Conservation (phyloP, 23 red algal species). For the Cyanidioschyzon merolae region DNA sequence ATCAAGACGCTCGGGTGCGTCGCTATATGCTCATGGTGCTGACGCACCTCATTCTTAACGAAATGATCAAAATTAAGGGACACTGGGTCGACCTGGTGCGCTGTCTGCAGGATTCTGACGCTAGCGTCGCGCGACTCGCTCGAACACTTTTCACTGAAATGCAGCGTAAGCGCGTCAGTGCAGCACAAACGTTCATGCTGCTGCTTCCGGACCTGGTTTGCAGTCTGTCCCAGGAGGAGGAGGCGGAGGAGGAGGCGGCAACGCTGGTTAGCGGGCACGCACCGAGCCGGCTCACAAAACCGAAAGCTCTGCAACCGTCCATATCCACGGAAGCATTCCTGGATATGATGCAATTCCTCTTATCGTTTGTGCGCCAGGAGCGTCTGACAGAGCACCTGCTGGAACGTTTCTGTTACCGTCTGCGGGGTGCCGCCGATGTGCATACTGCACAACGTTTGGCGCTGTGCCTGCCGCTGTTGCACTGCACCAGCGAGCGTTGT, state of each 20-base stretch:
- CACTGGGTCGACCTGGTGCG: slow-evolving; percentile 62
- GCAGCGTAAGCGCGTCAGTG: slow-evolving; percentile 32
- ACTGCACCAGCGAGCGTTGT: slow-evolving; percentile 10
- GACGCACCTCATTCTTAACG: slow-evolving; percentile 79
- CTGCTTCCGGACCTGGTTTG: slow-evolving; percentile 79
- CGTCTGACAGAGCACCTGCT: slow-evolving; percentile 55
- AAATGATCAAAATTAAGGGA: slow-evolving; percentile 87
- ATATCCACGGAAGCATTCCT: slow-evolving; percentile 26
- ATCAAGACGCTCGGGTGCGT: slow-evolving; percentile 41
- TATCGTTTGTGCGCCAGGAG: slow-evolving; percentile 58
- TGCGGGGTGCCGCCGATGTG: slow-evolving; percentile 37
- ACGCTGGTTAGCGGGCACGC: no score
- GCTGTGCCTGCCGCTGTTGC: slow-evolving; percentile 46
- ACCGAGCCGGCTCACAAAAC: no score
- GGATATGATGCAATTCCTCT: slow-evolving; percentile 53
- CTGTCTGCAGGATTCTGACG: slow-evolving; percentile 50
- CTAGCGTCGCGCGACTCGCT: slow-evolving; percentile 41
- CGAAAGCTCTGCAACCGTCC: neutral
- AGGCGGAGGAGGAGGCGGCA: slow-evolving; percentile 16
- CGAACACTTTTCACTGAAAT: slow-evolving; percentile 69
- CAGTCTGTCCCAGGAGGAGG: slow-evolving; percentile 39
- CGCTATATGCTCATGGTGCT: slow-evolving; percentile 60
- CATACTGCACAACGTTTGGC: slow-evolving; percentile 35
- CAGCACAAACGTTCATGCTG: slow-evolving; percentile 49
- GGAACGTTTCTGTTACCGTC: slow-evolving; percentile 76